Evolutionary conservation across 2,329 filamentous ascomycete species (phyloP).

Genomic region (Sclerotinia borealis): DNA sequence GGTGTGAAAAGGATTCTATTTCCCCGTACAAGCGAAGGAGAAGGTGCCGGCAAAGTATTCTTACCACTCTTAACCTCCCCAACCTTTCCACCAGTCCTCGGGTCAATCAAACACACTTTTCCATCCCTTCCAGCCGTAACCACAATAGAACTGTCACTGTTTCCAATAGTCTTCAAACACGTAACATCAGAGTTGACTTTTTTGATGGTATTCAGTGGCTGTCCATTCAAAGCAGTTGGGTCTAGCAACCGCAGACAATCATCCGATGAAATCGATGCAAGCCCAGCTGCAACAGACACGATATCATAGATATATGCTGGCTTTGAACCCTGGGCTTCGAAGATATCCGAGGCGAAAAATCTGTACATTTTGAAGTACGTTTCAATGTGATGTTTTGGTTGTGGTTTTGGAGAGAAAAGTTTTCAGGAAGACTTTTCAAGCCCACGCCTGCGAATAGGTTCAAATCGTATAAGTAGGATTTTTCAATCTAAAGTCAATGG

Average conservation of each 20-base stretch:
- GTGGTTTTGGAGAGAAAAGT: background rate
- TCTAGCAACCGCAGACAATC: slow-evolving; percentile 63
- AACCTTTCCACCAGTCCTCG: slow-evolving; percentile 47
- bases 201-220: slow-evolving; percentile 42
- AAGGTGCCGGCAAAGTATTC: slow-evolving; percentile 12
- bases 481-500: background rate
- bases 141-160: slow-evolving; percentile 41
- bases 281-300: slow-evolving; percentile 25
- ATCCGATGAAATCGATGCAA: slow-evolving; percentile 57
- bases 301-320: slow-evolving; percentile 41
- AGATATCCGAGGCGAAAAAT: slow-evolving; percentile 23
- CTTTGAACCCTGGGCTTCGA: slow-evolving; percentile 25
- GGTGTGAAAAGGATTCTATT: background rate
- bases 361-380: slow-evolving; percentile 33
- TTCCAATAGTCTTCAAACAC: slow-evolving; percentile 52
- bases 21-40: background rate
- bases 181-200: slow-evolving; percentile 58
- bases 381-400: slow-evolving; percentile 10
- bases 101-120: slow-evolving; percentile 59
- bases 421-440: slow-evolving; percentile 5
- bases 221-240: slow-evolving; percentile 47
- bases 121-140: slow-evolving; percentile 70
- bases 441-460: background rate
- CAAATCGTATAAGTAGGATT: background rate
- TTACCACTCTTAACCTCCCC: slow-evolving; percentile 33